Conservation (phyloP, 78 protist genomes). For the Dictyostelium purpureum region DNA sequence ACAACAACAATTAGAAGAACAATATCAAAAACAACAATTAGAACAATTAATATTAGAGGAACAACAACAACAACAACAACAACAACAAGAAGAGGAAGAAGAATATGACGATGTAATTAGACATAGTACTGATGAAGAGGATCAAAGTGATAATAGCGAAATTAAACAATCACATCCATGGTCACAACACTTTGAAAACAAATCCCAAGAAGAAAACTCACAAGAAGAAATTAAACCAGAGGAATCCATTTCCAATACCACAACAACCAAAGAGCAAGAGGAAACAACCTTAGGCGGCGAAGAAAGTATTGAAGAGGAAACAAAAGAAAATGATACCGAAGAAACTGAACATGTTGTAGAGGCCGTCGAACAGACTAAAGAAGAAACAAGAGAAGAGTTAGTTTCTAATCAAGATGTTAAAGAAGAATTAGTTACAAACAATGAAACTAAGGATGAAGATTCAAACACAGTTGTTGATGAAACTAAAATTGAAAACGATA, state of each 20-base stretch:
- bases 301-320: not conserved
- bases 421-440: not conserved
- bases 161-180: not conserved
- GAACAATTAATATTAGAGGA: not conserved
- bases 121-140: not conserved
- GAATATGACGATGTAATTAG: constrained; percentile 19
- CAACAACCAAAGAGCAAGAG: not conserved
- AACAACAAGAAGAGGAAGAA: constrained; percentile 23
- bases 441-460: not conserved
- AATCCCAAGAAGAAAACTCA: not conserved
- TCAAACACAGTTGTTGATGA: not conserved
- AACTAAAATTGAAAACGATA: not conserved
- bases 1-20: constrained; percentile 15
- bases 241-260: not conserved
- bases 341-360: not conserved
- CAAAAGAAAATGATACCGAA: not conserved
- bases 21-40: constrained; percentile 10
- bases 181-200: not conserved
- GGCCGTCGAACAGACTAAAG: not conserved
- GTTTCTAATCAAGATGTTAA: not conserved
- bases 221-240: not conserved
- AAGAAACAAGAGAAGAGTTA: not conserved
- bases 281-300: not conserved
- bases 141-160: not conserved
- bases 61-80: not conserved